phyloP scores from a whole-genome alignment of 2,329 filamentous ascomycete genomes.

The Aspergillus chevalieri region DNA sequence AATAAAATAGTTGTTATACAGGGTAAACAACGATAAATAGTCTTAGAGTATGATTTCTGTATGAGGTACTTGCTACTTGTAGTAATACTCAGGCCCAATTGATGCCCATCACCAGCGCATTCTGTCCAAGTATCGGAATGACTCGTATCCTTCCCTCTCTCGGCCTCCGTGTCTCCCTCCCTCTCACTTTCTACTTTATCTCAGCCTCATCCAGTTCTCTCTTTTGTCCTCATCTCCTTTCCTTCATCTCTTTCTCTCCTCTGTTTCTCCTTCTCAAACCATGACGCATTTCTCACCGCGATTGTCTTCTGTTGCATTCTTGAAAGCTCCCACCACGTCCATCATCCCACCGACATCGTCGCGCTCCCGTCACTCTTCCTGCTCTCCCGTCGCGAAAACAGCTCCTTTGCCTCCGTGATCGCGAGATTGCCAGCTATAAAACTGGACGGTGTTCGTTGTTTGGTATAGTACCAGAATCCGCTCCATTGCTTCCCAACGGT shows the following conservation, averaged over 20 bases:
- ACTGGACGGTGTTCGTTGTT: too few relatives aligned
- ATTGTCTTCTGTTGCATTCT: slow-evolving; percentile 9
- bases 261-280: slow-evolving; percentile 16
- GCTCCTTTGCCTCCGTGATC: slow-evolving; percentile 5
- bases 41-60: too few relatives aligned
- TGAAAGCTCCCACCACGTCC: slow-evolving; percentile 1
- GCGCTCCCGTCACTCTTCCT: not conserved
- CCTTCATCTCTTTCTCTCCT: slow-evolving; percentile 3
- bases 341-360: slow-evolving; percentile 1
- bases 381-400: not conserved
- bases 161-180: slow-evolving; percentile 1
- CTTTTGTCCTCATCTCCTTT: not conserved
- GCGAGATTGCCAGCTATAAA: not conserved
- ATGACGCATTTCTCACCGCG: slow-evolving; percentile 30
- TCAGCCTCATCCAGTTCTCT: not conserved
- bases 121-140: not conserved
- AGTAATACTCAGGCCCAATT: not conserved
- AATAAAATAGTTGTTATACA: too few relatives aligned
- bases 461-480: too few relatives aligned
- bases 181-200: slow-evolving; percentile 1
- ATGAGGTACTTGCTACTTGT: too few relatives aligned
- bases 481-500: not conserved
- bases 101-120: slow-evolving; percentile 7
- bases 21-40: too few relatives aligned
- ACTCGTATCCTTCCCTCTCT: not conserved